These are phyloP conservation scores for Tulasnella sp. DNA, from an alignment of 768 basidiomycete genomes.

Conservation along the genomic window DNA sequence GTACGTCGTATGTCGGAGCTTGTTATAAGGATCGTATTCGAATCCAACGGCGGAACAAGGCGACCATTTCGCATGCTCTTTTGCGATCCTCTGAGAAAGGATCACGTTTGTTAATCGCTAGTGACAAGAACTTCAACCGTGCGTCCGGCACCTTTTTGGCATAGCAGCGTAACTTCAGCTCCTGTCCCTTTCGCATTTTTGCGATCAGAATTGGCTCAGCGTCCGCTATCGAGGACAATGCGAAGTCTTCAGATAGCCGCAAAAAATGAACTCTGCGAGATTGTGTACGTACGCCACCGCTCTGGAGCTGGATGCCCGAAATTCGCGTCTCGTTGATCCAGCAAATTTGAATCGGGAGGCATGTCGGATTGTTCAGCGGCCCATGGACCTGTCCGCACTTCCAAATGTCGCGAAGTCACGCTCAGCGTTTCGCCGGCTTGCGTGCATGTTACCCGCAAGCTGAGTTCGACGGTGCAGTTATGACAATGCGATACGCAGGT, in stretches of 20 bases:
- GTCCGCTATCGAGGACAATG: constrained; percentile 31
- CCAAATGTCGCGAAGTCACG: constrained; percentile 77
- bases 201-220: constrained; percentile 75
- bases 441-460: constrained; percentile 60
- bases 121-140: background rate
- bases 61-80: constrained; percentile 99
- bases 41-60: constrained; percentile 91
- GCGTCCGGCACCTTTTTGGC: constrained; percentile 72
- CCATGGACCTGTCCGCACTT: constrained; percentile 30
- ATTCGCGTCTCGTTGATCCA: constrained; percentile 3
- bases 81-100: constrained; percentile 63
- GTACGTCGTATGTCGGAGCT: constrained; percentile 86
- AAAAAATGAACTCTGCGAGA: too few relatives aligned
- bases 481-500: constrained; percentile 74
- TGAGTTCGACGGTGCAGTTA: constrained; percentile 75
- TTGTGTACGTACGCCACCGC: background rate
- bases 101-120: constrained; percentile 3
- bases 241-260: background rate
- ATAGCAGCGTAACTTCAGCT: constrained; percentile 69
- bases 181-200: constrained; percentile 91
- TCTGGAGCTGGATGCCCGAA: constrained; percentile 3
- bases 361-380: constrained; percentile 27
- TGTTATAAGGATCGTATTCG: constrained; percentile 98
- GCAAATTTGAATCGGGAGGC: constrained; percentile 22
- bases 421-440: constrained; percentile 54